Percentiles rank a stretch among this genome's conserved stretches.
phyloP scores from a whole-genome alignment of 2,329 filamentous ascomycete genomes.

The Cryphonectria nitschkei region DNA sequence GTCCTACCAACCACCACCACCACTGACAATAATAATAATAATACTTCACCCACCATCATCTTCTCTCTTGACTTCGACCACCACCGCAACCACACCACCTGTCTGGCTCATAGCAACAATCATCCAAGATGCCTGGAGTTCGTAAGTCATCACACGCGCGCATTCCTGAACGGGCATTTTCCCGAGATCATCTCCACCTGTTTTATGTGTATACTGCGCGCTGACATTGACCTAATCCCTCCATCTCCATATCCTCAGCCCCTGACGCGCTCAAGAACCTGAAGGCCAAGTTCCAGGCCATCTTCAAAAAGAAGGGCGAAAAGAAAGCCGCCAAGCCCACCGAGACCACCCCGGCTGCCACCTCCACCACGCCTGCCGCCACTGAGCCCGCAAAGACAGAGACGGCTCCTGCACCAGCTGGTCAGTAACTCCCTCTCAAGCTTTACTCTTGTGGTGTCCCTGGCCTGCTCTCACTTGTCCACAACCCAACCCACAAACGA shows the following conservation, averaged over 20 bases:
- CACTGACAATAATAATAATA: neutral
- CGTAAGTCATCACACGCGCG: constrained; percentile 46
- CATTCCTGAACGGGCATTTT: neutral
- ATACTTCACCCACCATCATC: neutral
- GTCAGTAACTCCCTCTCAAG: constrained; percentile 31
- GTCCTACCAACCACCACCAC: neutral
- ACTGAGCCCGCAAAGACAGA: constrained; percentile 44
- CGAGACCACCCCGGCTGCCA: constrained; percentile 36
- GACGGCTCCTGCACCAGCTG: constrained; percentile 37
- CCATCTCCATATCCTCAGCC: constrained; percentile 40
- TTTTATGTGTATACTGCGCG: neutral
- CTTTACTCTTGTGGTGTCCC: neutral
- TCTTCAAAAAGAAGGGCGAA: constrained; percentile 55
- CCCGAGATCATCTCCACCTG: neutral
- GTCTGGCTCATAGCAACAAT: neutral
- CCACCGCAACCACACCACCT: neutral
- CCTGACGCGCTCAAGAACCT: constrained; percentile 56
- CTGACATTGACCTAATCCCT: constrained; percentile 28
- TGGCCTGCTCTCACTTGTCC: neutral
- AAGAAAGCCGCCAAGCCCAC: constrained; percentile 35
- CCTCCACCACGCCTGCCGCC: constrained; percentile 26
- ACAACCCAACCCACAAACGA: neutral
- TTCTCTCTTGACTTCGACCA: neutral
- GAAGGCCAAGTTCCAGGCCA: constrained; percentile 58
- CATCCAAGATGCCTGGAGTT: constrained; percentile 54